phyloP scores from a whole-genome alignment of 345 rosid species.

The Rubroshorea leprosula region DNA sequence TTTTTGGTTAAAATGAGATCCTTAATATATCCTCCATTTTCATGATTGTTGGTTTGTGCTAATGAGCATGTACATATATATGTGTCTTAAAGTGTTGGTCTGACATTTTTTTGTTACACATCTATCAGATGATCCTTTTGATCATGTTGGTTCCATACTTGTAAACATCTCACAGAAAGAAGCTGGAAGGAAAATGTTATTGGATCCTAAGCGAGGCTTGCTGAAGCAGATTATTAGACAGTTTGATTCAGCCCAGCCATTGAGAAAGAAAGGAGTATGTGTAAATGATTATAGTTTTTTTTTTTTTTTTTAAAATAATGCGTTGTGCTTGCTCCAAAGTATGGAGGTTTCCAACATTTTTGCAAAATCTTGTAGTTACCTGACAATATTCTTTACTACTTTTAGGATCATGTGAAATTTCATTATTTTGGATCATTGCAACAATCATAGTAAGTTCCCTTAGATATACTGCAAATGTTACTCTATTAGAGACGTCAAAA shows the following conservation, averaged over 20 bases:
- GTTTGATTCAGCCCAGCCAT: constrained; percentile 57
- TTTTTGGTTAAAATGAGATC: not conserved
- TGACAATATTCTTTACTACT: not conserved
- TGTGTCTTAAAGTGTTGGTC: constrained; percentile 3
- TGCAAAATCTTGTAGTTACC: not conserved
- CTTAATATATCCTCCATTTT: not conserved
- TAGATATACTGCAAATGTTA: too few species aligned
- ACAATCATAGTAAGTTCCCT: too few species aligned
- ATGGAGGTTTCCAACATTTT: too few species aligned
- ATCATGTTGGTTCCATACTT: constrained; percentile 88
- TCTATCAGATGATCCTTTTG: constrained; percentile 76
- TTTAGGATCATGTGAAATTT: not conserved
- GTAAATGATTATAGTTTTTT: constrained; percentile 8
- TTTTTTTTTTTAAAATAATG: not conserved
- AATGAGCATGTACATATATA: not conserved
- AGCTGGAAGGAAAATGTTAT: constrained; percentile 66
- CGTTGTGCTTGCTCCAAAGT: not conserved
- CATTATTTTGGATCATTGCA: not conserved
- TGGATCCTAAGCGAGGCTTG: constrained; percentile 74
- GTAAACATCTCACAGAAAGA: constrained; percentile 83
- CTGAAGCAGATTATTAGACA: constrained; percentile 80
- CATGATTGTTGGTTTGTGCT: not conserved
- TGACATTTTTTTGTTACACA: constrained; percentile 12
- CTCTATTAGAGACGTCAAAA: too few species aligned
- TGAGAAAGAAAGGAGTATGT: constrained; percentile 87